Base-by-base conservation (phyloP, 1,139 yeast species). In the Debaryomyces sp. region DNA sequence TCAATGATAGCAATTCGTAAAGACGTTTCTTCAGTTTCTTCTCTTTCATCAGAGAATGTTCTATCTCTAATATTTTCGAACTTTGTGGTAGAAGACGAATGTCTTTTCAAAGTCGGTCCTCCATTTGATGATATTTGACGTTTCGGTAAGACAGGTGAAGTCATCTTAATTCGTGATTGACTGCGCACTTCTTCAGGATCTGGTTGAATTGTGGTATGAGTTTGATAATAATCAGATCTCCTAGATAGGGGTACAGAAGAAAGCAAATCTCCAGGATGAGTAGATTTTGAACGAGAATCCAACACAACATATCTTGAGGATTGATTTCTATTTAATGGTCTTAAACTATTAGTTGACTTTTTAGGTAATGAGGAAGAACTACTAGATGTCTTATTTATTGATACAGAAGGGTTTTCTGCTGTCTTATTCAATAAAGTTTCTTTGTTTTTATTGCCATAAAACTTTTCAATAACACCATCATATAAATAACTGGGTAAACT, bases 241-340 rank as follows among this genome's bases (percentile, higher is more conserved):
- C 92, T 73, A 1, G 91, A 81, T 4, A 89, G 67, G 0, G 96
- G 95, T 0, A 87, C 96, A 46, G 88, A 88, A 0, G 96, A 87
- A 13, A 90, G 68, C 48, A 90, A 73, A 63, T 90, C 96, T 27
- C 97, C 97, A 0, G 97, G 96, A 49, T 73, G 77, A 50, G 88
- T 87, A 12, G 82, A 68, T 27, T 81, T 77, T 18, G 75, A 75
- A 43, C 86, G 71, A 1, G 91, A 81, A 44, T 81, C 84, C 34
- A 89, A 67, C 5, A 81, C 76, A 21, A 87, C 90, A 55, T 87
- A 88, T 49, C 89, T 73, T 1, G 92, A 84, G 0, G 61, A 50
- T 33, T 36, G 40, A 27, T 21, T 51, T 39, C 58, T 47, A 26
- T 47, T 50, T 10, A 56, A 39, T 7, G 43, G 43, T 17, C 46